Evolutionary conservation across 2,329 filamentous ascomycete species (phyloP), one percentile per base, ranked within the genome.

Genomic region (Golovinomyces cichoracearum): DNA sequence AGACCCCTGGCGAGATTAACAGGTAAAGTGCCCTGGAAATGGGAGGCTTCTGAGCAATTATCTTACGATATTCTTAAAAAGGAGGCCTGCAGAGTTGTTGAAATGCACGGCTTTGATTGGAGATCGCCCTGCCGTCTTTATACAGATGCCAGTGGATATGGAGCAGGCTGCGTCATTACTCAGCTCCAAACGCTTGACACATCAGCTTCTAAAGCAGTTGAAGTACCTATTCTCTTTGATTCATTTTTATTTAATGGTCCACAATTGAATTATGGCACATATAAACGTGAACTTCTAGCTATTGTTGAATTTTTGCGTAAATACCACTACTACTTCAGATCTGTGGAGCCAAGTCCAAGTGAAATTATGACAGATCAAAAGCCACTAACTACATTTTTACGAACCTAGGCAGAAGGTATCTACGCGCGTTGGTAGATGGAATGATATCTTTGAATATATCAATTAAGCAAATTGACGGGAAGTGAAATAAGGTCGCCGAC

Each of bases 211-310:
- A 37, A 37, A n/a, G 13, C 21, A 15, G 23, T 23, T 9, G 46
- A 41, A 40, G 37, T 48, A 17, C 46, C 31, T 19, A 48, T 48
- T 29, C 26, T 48, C 13, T 48, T 38, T 27, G 37, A 48, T 13
- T 48, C 46, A 2, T 12, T 48, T 12, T 7, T 29, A 4, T 48
- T 48, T 17, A 10, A 27, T 3, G 17, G 21, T n/a, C 6, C 37
- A 17, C 21, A 37, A 9, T 29, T 17, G 25, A 47, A 47, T n/a
- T 37, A 37, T 6, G 45, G 45, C 10, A 47, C 29, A 9, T 47
- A 37, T 13, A 31, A 45, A 22, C 15, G 25, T 17, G 26, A 45
- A 45, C 27, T 45, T 23, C 38, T 25, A 6, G 21, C 1, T 5
- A 48, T 48, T 22, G 45, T 48, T 6, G 7, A 37, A 5, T 48